Conservation (phyloP, 805 yeast genomes). For the Monosporozyma yasuniensis region DNA sequence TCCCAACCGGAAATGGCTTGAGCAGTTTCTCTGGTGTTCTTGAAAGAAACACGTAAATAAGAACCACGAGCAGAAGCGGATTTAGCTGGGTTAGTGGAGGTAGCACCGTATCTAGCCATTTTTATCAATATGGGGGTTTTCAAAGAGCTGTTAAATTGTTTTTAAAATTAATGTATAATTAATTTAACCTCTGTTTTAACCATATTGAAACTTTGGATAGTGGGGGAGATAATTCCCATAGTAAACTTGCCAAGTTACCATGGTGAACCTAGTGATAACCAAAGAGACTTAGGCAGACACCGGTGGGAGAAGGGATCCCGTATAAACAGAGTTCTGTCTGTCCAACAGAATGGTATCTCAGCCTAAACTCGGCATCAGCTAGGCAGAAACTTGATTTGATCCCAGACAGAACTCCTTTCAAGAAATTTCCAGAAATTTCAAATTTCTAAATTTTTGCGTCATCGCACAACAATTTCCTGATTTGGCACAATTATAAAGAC, state of each 20-base stretch:
- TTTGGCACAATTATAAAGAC: not conserved
- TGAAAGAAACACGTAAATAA: slow-evolving; percentile 97
- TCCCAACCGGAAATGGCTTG: slow-evolving; percentile 98
- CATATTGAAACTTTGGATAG: not conserved
- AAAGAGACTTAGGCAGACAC: not conserved
- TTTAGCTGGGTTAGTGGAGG: slow-evolving; percentile 98
- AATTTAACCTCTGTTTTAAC: not conserved
- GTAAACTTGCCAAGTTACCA: not conserved
- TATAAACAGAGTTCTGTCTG: not conserved
- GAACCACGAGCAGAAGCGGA: slow-evolving; percentile 99
- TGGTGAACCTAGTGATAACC: not conserved
- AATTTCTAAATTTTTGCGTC: not conserved
- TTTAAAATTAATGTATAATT: not conserved
- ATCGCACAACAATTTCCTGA: not conserved
- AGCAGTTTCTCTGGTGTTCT: slow-evolving; percentile 99
- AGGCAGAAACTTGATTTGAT: no score
- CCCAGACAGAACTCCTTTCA: no score
- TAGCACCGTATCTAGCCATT: slow-evolving; percentile 99
- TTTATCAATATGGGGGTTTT: slow-evolving; percentile 11
- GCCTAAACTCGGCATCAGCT: not conserved
- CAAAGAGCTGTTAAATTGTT: not conserved
- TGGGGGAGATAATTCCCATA: not conserved
- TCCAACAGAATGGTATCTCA: no score
- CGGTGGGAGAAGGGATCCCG: not conserved
- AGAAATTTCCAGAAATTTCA: not conserved